Percentiles rank a stretch among this genome's conserved stretches.
Evolutionary conservation across 2,329 filamentous ascomycete species (phyloP).

Genomic region (Fusarium devonianum): DNA sequence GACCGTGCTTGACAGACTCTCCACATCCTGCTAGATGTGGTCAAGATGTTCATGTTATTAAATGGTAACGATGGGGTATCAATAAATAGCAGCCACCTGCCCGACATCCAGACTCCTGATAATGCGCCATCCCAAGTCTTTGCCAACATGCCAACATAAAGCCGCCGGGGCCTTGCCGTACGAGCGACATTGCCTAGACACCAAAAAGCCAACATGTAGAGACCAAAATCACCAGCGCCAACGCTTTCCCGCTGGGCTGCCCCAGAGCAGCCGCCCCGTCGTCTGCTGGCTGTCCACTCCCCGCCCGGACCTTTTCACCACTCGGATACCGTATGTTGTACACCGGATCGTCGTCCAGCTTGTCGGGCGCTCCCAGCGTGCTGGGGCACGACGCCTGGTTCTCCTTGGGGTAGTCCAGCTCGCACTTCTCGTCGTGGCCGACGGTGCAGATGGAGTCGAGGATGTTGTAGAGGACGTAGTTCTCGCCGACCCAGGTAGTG

Average conservation of each 20-base stretch:
- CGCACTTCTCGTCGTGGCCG: conserved; percentile 56
- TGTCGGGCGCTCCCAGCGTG: conserved; percentile 48
- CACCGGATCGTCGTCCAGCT: conserved; percentile 50
- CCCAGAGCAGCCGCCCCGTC: conserved; percentile 6
- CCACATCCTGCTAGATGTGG: too few species aligned
- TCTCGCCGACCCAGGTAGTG: conserved; percentile 58
- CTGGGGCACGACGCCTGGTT: conserved; percentile 57
- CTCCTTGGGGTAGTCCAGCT: conserved; percentile 50
- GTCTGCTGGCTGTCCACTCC: conserved; percentile 25
- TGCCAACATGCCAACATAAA: background rate
- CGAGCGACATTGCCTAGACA: conserved; percentile 1
- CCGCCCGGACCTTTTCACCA: conserved; percentile 51
- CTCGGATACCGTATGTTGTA: conserved; percentile 57
- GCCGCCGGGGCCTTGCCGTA: background rate
- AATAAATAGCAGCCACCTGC: conserved; percentile 18
- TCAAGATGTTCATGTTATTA: background rate
- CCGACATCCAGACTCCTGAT: conserved; percentile 14
- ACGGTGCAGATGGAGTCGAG: conserved; percentile 56
- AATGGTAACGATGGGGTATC: conserved; percentile 33
- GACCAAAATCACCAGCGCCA: conserved; percentile 28
- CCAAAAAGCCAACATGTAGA: conserved; percentile 17
- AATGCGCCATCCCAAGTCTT: background rate
- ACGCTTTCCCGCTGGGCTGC: conserved; percentile 6
- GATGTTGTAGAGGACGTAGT: conserved; percentile 61
- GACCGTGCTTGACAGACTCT: too few species aligned